Evolutionary conservation across 2,329 filamentous ascomycete species (phyloP).

Genomic region (Fusarium caatingaense): DNA sequence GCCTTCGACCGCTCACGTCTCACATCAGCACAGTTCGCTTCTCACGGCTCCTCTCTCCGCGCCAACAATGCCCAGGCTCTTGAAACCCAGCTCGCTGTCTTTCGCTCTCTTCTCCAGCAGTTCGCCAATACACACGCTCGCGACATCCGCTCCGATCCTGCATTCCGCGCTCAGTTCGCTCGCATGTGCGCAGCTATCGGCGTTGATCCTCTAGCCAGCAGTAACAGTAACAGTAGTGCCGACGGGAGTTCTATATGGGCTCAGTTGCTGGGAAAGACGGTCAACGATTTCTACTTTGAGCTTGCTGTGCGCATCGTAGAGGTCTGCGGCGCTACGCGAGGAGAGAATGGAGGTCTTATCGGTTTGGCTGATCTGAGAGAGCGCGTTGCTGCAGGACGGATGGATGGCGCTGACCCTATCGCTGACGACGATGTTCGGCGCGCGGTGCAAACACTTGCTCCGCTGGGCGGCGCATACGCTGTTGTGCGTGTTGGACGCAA

Average conservation of each 20-base stretch:
- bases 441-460: constrained; percentile 86
- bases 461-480: constrained; percentile 88
- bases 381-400: constrained; percentile 76
- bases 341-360: constrained; percentile 93
- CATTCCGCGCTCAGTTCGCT: constrained; percentile 95
- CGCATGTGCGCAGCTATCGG: constrained; percentile 98
- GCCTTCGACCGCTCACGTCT: constrained; percentile 89
- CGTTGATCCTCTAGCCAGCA: constrained; percentile 85
- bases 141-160: constrained; percentile 94
- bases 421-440: constrained; percentile 93
- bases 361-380: constrained; percentile 84
- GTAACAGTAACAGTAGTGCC: constrained; percentile 53
- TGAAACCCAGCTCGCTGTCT: constrained; percentile 92
- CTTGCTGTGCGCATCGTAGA: constrained; percentile 96
- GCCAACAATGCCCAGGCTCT: constrained; percentile 86
- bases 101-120: constrained; percentile 93
- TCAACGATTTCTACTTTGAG: constrained; percentile 99
- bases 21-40: constrained; percentile 88
- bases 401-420: constrained; percentile 81
- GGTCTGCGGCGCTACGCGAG: constrained; percentile 85
- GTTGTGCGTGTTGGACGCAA: constrained; percentile 86
- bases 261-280: constrained; percentile 87
- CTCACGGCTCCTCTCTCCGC: constrained; percentile 88
- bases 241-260: constrained; percentile 83
- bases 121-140: constrained; percentile 95